Evolutionary conservation across 2,329 filamentous ascomycete genomes (phyloP), one percentile per base, ranked within the genome.

Genomic region (Penicillium sp.): DNA sequence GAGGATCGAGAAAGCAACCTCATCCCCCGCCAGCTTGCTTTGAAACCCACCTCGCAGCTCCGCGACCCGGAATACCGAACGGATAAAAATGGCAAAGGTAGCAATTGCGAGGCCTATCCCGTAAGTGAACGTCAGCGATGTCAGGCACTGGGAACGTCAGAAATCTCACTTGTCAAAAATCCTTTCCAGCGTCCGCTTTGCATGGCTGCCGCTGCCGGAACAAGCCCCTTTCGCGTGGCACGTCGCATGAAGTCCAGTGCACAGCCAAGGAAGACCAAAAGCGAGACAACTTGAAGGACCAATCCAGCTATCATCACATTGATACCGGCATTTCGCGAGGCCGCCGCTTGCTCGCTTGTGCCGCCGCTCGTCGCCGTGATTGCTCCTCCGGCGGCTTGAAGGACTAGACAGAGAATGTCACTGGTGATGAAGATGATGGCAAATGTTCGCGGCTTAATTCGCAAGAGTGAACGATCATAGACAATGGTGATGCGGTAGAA

Each of bases 221-320:
- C 34, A 17, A 25, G 15, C 7, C 22, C 20, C 8, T 39, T 52
- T 14, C 17, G 49, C 4, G 17, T 20, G 11, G 39, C 17, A 39
- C 8, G 8, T 11, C 35, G 39, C 8, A 34, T 14, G 25, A 28
- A 52, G 20, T 52, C 17, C 2, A 38, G 17, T 52, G 35, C 49
- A n/a, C 49, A 52, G 14, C 35, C 37, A 38, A 52, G 35, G 37
- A 52, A 52, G 11, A 25, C 1, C 17, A 52, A 7, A n/a, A 52
- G 49, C 2, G 49, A 52, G 5, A 52, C 20, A 38, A 52, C 49
- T 52, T 52, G 49, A 38, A 52, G 37, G 20, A 20, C 49, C 17
- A 52, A 35, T 8, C 49, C 49, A 52, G 49, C 20, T 25, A 52
- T 52, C 49, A 52, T 52, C 17, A 52, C 15, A 25, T 52, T 39